Evolutionary conservation across 768 basidiomycete genomes (phyloP), one percentile per base, ranked within the genome.

Genomic region (Lentinula raphanica): DNA sequence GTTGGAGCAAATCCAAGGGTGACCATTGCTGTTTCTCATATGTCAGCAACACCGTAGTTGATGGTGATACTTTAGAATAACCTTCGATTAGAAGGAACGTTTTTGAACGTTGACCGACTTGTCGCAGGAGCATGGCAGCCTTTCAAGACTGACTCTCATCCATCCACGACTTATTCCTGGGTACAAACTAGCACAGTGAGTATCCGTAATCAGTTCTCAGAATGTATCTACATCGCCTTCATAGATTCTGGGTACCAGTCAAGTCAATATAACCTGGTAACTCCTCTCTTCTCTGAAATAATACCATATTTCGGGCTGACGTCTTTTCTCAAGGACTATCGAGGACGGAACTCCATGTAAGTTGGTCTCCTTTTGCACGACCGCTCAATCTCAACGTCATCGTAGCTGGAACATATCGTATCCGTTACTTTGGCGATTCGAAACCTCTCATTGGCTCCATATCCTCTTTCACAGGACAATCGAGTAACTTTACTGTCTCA

Each of bases 1-100:
- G 83, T 87, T 49, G 89, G 88, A 45, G 90, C 89, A 40, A 88
- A 90, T 67, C 90, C 89, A 0, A 76, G 90, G 71, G 88, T 89
- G 62, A 61, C 82, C 68, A 31, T 9, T 28, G 39, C 45, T 40
- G 31, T 57, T 51, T 61, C 12, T 59, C 56, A 17, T n/a, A n/a
- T 23, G 19, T 44, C 21, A 9, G 12, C 12, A 11, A 21, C 23
- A 11, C 8, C 21, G 42, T 21, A 21, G 21, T 5, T 39, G 6
- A 39, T 19, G 3, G 8, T 44, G n/a, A n/a, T 8, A 12, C 25
- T 38, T 19, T 61, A 90, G 88, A 92, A 92, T 64, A 91, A 92
- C 65, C 78, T 90, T 31, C 81, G 83, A 23, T 75, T 91, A 11
- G 88, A 90, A 64, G 78, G 76, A 44, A 90, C 88, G 1, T 91